Conservation (phyloP, 345 rosid species). For the Euphorbia lathyris region DNA sequence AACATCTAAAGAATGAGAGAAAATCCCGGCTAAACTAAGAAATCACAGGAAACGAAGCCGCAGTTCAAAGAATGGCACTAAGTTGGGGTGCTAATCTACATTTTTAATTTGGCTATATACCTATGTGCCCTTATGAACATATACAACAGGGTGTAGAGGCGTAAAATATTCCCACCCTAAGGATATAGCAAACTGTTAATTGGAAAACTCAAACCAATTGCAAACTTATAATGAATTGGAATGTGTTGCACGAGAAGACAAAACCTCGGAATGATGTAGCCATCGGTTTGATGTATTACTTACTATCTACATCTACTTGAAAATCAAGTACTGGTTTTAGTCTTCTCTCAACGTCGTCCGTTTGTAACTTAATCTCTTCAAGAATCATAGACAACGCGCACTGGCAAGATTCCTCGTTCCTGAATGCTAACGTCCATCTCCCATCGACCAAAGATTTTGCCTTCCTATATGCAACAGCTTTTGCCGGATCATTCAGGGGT, state of each 20-base stretch:
- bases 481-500: constrained; percentile 58
- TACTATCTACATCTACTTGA: constrained; percentile 35
- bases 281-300: constrained; percentile 20
- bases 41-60: constrained; percentile 28
- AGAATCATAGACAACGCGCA: constrained; percentile 63
- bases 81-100: constrained; percentile 42
- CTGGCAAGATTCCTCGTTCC: constrained; percentile 72
- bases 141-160: constrained; percentile 26
- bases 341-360: constrained; percentile 70
- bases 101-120: constrained; percentile 25
- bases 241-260: constrained; percentile 17
- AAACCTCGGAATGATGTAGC: constrained; percentile 17
- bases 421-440: constrained; percentile 92
- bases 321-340: constrained; percentile 59
- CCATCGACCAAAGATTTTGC: constrained; percentile 83
- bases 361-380: constrained; percentile 59
- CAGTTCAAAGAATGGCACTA: constrained; percentile 46
- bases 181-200: constrained; percentile 15
- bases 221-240: constrained; percentile 21
- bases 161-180: constrained; percentile 33
- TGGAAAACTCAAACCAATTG: constrained; percentile 21
- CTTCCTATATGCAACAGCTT: constrained; percentile 37
- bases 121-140: constrained; percentile 31
- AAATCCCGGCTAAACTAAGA: constrained; percentile 24
- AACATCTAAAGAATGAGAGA: constrained; percentile 24